A percentile compares a stretch with the other conserved stretches of the same genome.
phyloP scores from a whole-genome alignment of 163 green algal genomes.

The Volvox carteri region DNA sequence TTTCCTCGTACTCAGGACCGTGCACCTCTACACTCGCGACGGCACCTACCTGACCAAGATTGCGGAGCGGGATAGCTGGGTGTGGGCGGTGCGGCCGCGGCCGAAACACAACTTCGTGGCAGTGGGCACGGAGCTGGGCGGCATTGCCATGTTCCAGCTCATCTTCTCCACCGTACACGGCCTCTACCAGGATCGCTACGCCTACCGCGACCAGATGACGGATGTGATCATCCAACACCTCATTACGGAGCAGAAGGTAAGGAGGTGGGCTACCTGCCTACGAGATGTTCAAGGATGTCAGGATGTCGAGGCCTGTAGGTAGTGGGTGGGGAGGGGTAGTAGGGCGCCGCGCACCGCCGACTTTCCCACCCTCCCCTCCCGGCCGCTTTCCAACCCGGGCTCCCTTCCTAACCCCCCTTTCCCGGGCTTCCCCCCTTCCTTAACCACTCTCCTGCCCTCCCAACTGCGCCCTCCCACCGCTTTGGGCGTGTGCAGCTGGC shows the following conservation, averaged over 20 bases:
- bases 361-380: too few relatives aligned
- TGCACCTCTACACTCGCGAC: slow-evolving; percentile 78
- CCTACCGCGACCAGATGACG: slow-evolving; percentile 86
- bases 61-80: slow-evolving; percentile 73
- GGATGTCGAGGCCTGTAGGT: too few relatives aligned
- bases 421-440: too few relatives aligned
- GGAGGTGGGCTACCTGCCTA: neutral
- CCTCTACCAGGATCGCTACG: slow-evolving; percentile 79
- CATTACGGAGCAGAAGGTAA: slow-evolving; percentile 84
- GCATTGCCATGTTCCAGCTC: slow-evolving; percentile 83
- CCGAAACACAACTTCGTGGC: slow-evolving; percentile 83
- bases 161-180: slow-evolving; percentile 82
- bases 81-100: slow-evolving; percentile 74
- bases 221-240: slow-evolving; percentile 92
- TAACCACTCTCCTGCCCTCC: too few relatives aligned
- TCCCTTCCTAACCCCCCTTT: too few relatives aligned
- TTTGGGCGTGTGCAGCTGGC: too few relatives aligned
- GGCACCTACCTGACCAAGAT: slow-evolving; percentile 78
- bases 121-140: slow-evolving; percentile 82
- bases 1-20: slow-evolving; percentile 29
- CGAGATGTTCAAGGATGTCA: too few relatives aligned
- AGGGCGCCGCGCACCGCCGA: too few relatives aligned
- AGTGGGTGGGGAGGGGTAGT: too few relatives aligned
- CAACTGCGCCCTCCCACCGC: too few relatives aligned
- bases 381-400: too few relatives aligned